Conservation (phyloP, 345 rosid species). For the Reutealis trisperma region DNA sequence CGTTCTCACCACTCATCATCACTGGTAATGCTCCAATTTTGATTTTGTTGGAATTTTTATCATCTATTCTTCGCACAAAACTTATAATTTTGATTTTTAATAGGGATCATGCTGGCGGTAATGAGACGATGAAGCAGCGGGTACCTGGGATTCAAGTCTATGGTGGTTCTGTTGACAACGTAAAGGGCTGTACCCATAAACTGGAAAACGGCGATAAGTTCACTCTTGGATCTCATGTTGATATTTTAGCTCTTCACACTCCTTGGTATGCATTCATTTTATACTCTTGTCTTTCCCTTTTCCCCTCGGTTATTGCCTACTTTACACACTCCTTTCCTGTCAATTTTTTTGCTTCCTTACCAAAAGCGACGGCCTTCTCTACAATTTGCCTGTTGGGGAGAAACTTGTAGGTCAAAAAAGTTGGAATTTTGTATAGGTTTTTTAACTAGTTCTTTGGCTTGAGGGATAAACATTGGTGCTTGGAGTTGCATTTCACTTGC, state of each 20-base stretch:
- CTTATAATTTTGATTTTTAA: neutral
- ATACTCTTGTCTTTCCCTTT: neutral
- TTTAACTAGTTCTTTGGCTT: too few relatives aligned
- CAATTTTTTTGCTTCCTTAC: neutral
- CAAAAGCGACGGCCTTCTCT: neutral
- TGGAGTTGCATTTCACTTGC: neutral
- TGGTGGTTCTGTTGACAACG: conserved; percentile 87
- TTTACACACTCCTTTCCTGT: too few relatives aligned
- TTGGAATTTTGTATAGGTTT: too few relatives aligned
- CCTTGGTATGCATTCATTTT: conserved; percentile 55
- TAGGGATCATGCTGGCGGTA: conserved; percentile 98
- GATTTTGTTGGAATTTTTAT: neutral
- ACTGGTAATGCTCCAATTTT: conserved; percentile 48
- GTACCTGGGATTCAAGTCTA: conserved; percentile 78
- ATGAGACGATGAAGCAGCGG: conserved; percentile 69
- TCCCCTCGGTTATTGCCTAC: neutral
- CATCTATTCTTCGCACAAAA: neutral
- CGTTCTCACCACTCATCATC: conserved; percentile 93
- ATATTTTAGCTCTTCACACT: conserved; percentile 77
- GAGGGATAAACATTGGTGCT: too few relatives aligned
- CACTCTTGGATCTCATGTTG: conserved; percentile 51
- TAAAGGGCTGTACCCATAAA: conserved; percentile 67
- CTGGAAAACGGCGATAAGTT: conserved; percentile 75
- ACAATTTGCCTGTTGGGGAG: neutral
- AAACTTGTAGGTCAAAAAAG: too few relatives aligned